Conservation (phyloP, 371 early-diverging fungal species). For the Haplosporangium sp. region DNA sequence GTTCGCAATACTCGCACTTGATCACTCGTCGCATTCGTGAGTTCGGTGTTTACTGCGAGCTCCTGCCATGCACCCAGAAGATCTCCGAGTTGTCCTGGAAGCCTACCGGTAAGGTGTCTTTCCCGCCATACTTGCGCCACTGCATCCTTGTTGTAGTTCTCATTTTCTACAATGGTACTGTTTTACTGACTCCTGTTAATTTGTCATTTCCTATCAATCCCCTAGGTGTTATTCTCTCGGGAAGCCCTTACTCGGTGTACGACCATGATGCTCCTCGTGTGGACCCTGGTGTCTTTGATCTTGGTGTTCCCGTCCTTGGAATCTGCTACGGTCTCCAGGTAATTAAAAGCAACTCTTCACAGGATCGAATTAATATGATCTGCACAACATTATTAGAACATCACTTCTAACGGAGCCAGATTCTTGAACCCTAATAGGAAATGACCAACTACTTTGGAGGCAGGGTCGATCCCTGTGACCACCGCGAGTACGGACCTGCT, state of each 20-base stretch:
- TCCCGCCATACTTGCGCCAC: background rate
- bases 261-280: slow-evolving; percentile 95
- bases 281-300: slow-evolving; percentile 89
- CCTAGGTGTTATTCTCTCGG: slow-evolving; percentile 89
- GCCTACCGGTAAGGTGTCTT: slow-evolving; percentile 81
- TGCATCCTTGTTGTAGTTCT: background rate
- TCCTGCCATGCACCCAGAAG: slow-evolving; percentile 96
- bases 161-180: background rate
- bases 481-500: slow-evolving; percentile 97
- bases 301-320: slow-evolving; percentile 94
- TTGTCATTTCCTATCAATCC: background rate
- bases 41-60: slow-evolving; percentile 97
- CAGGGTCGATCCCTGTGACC: slow-evolving; percentile 85
- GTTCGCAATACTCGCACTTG: slow-evolving; percentile 97
- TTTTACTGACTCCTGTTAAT: background rate
- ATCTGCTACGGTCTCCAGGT: slow-evolving; percentile 97
- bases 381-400: too few relatives aligned
- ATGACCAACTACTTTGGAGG: slow-evolving; percentile 91
- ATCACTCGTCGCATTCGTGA: slow-evolving; percentile 97
- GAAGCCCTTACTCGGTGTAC: slow-evolving; percentile 96
- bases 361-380: too few relatives aligned
- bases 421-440: slow-evolving; percentile 64
- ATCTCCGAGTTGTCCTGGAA: slow-evolving; percentile 91
- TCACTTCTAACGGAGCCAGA: background rate
- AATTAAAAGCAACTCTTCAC: slow-evolving; percentile 2